Base-by-base conservation (phyloP, 108 stramenopile species). In the Pseudonitzschia multistriata region DNA sequence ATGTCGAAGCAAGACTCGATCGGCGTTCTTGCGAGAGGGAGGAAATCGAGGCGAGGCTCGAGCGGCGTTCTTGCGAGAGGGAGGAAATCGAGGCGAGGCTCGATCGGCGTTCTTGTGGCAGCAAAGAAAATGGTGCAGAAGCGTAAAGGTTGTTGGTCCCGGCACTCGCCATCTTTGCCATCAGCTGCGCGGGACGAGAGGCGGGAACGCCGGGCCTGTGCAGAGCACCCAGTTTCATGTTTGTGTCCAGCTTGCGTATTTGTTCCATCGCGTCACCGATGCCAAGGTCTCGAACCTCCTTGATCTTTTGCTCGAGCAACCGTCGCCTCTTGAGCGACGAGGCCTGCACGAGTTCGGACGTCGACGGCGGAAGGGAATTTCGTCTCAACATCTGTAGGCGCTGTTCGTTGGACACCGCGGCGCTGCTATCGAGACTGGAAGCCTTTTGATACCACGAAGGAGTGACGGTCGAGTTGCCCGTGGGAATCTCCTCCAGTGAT, bases 11-110 rank as follows among this genome's bases (percentile, higher is more conserved):
- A 19, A 48, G 14, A 19, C 17, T 48, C 24, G 52, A 25, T 8
- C 52, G 52, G 19, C 52, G 52, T 53, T 53, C 24, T 53, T n/a
- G 52, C 1, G 52, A 24, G 19, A 25, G n/a, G n/a, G n/a, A n/a
- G n/a, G n/a, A n/a, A n/a, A n/a, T n/a, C n/a, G n/a, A n/a, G n/a
- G n/a, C 19, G 47, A 48, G 14, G 47, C 17, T 48, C 24, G 52
- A 25, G 24, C 52, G 52, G 19, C 52, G 52, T 53, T 53, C 24
- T 53, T n/a, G 52, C 1, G 52, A 24, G 19, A 25, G n/a, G n/a
- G n/a, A n/a, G n/a, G n/a, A n/a, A n/a, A n/a, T 59, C 13, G 57
- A 59, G 30, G 55, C 31, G 30, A 57, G 28, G 31, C 55, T 57
- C 31, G 55, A 17, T 10, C 55, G 55, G 28, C 3, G 52, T 22